Conservation (phyloP, 2,329 filamentous ascomycete genomes). For the Epichloe brachyelytri region DNA sequence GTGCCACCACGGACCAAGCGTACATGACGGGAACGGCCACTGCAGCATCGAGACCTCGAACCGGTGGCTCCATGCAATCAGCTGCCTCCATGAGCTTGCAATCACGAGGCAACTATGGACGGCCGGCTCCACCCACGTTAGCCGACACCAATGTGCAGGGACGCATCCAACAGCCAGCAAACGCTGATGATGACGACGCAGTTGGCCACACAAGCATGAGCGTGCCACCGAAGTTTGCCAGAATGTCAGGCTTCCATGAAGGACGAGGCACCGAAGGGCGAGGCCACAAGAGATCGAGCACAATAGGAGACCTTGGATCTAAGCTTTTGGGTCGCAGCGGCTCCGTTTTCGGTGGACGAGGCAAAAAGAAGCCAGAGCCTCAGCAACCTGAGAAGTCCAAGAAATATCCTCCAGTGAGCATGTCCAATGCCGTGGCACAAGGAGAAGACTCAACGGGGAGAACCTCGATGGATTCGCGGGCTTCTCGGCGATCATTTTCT, state of each 20-base stretch:
- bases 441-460: slow-evolving; percentile 39
- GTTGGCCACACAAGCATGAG: slow-evolving; percentile 50
- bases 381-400: slow-evolving; percentile 45
- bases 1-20: slow-evolving; percentile 26
- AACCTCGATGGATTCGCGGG: slow-evolving; percentile 56
- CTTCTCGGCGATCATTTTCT: slow-evolving; percentile 56
- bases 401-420: slow-evolving; percentile 82
- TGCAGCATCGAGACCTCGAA: slow-evolving; percentile 51
- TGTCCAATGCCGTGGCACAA: slow-evolving; percentile 58
- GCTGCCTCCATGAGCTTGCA: slow-evolving; percentile 50
- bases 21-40: slow-evolving; percentile 31
- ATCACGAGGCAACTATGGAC: slow-evolving; percentile 61
- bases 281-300: slow-evolving; percentile 58
- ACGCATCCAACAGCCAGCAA: slow-evolving; percentile 66
- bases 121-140: slow-evolving; percentile 75
- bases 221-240: slow-evolving; percentile 45
- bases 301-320: slow-evolving; percentile 69
- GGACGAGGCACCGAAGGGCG: slow-evolving; percentile 31
- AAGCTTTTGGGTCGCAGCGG: slow-evolving; percentile 76
- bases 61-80: slow-evolving; percentile 68
- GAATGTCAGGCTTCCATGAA: slow-evolving; percentile 44
- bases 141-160: slow-evolving; percentile 83
- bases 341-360: slow-evolving; percentile 60
- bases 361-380: slow-evolving; percentile 36
- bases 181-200: slow-evolving; percentile 52